phyloP scores from a whole-genome alignment of 106 monocot genomes.

The Vanilla planifolia region DNA sequence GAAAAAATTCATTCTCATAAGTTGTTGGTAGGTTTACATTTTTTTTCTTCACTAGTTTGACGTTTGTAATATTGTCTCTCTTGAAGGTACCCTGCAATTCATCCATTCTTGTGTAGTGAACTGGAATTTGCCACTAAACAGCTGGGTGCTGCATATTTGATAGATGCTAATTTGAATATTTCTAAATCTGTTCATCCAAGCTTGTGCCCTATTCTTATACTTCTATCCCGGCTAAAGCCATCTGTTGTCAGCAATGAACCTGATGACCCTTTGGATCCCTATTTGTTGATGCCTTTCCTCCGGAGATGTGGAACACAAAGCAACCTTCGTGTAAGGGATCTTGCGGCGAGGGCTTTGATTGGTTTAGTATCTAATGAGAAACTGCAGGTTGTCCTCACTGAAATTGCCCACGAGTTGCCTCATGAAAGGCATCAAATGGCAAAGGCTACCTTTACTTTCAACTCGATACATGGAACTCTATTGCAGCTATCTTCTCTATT shows the following conservation, averaged over 20 bases:
- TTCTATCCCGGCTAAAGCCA: constrained; percentile 85
- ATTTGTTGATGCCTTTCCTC: constrained; percentile 72
- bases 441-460: constrained; percentile 34
- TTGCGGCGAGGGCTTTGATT: constrained; percentile 85
- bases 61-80: constrained; percentile 1
- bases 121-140: constrained; percentile 67
- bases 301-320: constrained; percentile 76
- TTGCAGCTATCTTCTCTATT: constrained; percentile 74
- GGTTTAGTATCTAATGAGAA: constrained; percentile 94
- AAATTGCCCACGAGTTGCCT: constrained; percentile 42
- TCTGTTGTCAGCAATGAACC: constrained; percentile 54
- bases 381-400: constrained; percentile 38
- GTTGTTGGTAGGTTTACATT: background rate
- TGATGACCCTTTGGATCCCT: constrained; percentile 79
- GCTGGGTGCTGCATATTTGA: constrained; percentile 31
- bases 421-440: constrained; percentile 14
- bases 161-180: constrained; percentile 39
- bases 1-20: too few species aligned
- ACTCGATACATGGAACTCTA: constrained; percentile 81
- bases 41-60: background rate
- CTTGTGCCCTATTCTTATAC: constrained; percentile 91
- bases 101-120: constrained; percentile 69
- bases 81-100: constrained; percentile 87
- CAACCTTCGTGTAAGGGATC: constrained; percentile 77
- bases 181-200: constrained; percentile 89